Conservation (phyloP, 2,329 filamentous ascomycete species). For the Fusarium sp. region DNA sequence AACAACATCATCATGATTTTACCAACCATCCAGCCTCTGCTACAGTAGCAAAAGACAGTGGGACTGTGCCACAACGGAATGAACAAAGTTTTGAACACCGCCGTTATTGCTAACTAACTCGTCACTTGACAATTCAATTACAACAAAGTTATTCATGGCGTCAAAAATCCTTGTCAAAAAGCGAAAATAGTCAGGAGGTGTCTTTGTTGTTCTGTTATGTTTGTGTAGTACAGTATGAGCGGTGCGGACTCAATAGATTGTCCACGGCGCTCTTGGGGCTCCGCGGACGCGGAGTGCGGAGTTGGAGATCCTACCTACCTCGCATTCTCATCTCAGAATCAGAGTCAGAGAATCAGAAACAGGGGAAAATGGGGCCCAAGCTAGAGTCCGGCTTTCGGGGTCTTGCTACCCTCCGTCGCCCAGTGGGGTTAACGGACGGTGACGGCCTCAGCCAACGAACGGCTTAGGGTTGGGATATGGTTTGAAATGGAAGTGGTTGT, state of each 20-base stretch:
- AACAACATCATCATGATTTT: constrained; percentile 13
- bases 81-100: not conserved
- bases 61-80: not conserved
- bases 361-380: not conserved
- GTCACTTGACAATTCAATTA: not conserved
- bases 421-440: constrained; percentile 22
- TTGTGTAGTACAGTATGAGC: not conserved
- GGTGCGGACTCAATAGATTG: constrained; percentile 1
- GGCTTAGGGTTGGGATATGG: constrained; percentile 11
- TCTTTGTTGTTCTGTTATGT: not conserved
- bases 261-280: constrained; percentile 25
- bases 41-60: not conserved
- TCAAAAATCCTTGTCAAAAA: not conserved
- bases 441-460: constrained; percentile 14
- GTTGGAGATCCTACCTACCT: constrained; percentile 23
- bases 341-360: not conserved
- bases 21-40: not conserved
- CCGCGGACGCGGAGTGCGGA: constrained; percentile 41
- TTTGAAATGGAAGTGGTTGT: not conserved
- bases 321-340: not conserved
- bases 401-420: constrained; percentile 45
- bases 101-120: not conserved
- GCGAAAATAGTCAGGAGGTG: not conserved
- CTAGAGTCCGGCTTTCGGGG: constrained; percentile 46
- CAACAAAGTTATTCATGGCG: not conserved